Evolutionary conservation across 352 stramenopile species (phyloP).

Genomic region (Phytophthora pistaciae): DNA sequence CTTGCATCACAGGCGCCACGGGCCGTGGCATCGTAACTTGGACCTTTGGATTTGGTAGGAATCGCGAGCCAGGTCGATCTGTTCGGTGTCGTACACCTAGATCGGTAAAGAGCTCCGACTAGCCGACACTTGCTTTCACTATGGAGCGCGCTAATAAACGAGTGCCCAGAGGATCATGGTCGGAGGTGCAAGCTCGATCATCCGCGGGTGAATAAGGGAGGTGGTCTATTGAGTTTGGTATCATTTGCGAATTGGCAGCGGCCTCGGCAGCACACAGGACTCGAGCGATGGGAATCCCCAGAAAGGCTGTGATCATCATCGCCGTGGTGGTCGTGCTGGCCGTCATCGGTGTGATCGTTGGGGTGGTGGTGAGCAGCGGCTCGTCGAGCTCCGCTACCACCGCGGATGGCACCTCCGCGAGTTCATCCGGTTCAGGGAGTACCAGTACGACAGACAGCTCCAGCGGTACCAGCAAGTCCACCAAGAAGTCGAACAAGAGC

Average conservation of each 20-base stretch:
- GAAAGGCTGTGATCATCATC: slow-evolving; percentile 44
- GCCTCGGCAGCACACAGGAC: background rate
- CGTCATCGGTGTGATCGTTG: slow-evolving; percentile 48
- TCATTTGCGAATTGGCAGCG: slow-evolving; percentile 29
- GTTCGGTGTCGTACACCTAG: slow-evolving; percentile 7
- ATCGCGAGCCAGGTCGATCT: slow-evolving; percentile 5
- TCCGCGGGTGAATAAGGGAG: background rate
- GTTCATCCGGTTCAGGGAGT: slow-evolving; percentile 23
- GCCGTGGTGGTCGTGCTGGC: slow-evolving; percentile 50
- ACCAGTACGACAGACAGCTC: slow-evolving; percentile 16
- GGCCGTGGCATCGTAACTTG: too few relatives aligned
- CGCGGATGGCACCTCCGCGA: slow-evolving; percentile 16
- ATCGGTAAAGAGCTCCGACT: slow-evolving; percentile 21
- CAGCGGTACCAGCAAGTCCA: slow-evolving; percentile 21
- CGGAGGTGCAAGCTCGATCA: slow-evolving; percentile 7
- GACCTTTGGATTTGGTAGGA: slow-evolving; percentile 9
- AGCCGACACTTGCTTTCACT: slow-evolving; percentile 14
- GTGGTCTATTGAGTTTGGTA: too few relatives aligned
- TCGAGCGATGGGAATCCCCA: slow-evolving; percentile 20
- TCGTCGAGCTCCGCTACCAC: slow-evolving; percentile 32
- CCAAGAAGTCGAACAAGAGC: slow-evolving; percentile 18
- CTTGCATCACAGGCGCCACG: background rate
- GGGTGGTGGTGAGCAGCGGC: slow-evolving; percentile 36
- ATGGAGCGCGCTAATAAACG: slow-evolving; percentile 11
- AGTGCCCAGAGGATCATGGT: slow-evolving; percentile 19